Base-by-base conservation (phyloP, 148 eudicot species). In the Selenicereus undatus region DNA sequence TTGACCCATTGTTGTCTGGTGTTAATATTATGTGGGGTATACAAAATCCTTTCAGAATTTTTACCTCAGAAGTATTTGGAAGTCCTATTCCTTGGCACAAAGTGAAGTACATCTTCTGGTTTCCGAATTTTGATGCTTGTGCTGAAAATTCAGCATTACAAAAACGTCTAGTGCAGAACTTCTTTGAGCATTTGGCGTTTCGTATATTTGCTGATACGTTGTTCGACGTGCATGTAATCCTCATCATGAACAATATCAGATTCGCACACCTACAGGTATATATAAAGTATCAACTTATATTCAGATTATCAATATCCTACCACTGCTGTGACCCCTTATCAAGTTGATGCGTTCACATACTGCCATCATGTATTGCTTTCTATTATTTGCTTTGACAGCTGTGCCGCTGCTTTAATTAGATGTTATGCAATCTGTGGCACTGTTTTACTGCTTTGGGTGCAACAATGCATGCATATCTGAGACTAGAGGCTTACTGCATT, bases 211-310 rank as follows among this genome's bases (percentile, higher is more conserved):
- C 88, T 58, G 92, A 88, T 74, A 77, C 82, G 69, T 82, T 91
- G 81, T 68, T 75, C 71, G 89, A 87, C 52, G 78, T 92, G 81
- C 90, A 79, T 72, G 86, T 93, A 48, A 87, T 95, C 56, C 74
- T 93, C 45, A 82, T 85, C 62, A 92, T 93, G 94, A 93, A 95
- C 86, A 95, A 95, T 74, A 83, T 92, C 60, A 88, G 94, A 39
- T 95, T 95, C 84, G 88, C 97, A 42, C 94, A 87, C 74, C 87
- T 95, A 74, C 94, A 93, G 98, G 98, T 93, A 93, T 52, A 13
- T 9, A 66, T 56, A 52, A 27, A 42, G 43, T 45, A 21, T 10
- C 18, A 42, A 30, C 39, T 56, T 56, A 48, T 48, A 48, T 48
- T 9, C 12, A 8, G 52, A 48, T 48, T 39, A 39, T 39, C 43